Conservation (phyloP, 1,284 basidiomycete genomes). For the Fistulinella cinereoalba region DNA sequence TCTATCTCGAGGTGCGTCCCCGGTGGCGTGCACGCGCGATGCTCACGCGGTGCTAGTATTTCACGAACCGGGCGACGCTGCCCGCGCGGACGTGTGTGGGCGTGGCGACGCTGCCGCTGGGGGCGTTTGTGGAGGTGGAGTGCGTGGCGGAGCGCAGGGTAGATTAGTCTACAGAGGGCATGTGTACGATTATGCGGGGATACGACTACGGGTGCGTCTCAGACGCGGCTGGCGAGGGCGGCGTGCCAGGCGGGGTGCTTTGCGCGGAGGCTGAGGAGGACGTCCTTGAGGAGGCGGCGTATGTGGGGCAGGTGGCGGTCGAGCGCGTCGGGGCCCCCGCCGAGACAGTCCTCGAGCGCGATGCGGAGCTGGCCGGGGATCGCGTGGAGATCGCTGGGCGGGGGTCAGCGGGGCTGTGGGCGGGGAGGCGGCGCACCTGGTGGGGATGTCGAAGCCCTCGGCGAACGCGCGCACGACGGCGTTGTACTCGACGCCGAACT, state of each 20-base stretch:
- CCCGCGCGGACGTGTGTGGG: slow-evolving; percentile 68
- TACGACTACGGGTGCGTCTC: no score
- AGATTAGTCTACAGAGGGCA: no score
- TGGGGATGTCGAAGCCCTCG: slow-evolving; percentile 73
- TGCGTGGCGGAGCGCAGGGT: no score
- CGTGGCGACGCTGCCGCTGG: slow-evolving; percentile 56
- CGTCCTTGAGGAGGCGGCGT: slow-evolving; percentile 73
- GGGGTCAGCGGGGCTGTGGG: background rate
- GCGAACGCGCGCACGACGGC: slow-evolving; percentile 79
- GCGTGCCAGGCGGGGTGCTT: slow-evolving; percentile 74
- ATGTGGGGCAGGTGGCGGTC: slow-evolving; percentile 79
- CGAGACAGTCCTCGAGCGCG: slow-evolving; percentile 82
- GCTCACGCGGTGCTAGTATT: no score
- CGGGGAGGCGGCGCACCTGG: slow-evolving; percentile 55
- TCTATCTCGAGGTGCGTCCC: no score
- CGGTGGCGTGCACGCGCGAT: no score
- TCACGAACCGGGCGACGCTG: slow-evolving; percentile 42
- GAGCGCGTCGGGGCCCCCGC: slow-evolving; percentile 74
- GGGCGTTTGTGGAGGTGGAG: slow-evolving; percentile 65
- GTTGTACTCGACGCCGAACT: slow-evolving; percentile 93
- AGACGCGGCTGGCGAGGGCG: no score
- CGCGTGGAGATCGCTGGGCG: slow-evolving; percentile 73
- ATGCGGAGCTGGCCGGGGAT: slow-evolving; percentile 79
- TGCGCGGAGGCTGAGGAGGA: slow-evolving; percentile 80
- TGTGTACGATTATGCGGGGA: no score